phyloP scores from a whole-genome alignment of 2,329 filamentous ascomycete species.

The Celoporthe dispersa region DNA sequence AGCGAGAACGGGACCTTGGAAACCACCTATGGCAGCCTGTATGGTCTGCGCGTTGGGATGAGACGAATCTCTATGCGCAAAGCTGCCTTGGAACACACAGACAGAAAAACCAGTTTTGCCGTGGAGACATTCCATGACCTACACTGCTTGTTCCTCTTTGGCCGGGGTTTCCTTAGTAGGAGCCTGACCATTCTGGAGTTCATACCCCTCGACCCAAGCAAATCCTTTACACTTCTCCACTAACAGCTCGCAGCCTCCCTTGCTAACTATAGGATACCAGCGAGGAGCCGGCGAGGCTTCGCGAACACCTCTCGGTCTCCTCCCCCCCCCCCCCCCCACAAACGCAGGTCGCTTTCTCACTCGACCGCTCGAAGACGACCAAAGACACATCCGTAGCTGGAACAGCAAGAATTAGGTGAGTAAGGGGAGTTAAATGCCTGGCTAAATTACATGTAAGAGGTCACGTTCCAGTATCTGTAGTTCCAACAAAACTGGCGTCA shows the following conservation, averaged over 20 bases:
- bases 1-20: not conserved
- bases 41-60: not conserved
- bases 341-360: not conserved
- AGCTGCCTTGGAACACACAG: not conserved
- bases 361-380: not conserved
- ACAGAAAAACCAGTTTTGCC: constrained; percentile 8
- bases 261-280: not conserved
- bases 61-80: not conserved
- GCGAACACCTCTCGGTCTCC: not conserved
- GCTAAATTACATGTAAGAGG: too few species aligned
- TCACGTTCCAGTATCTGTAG: not conserved
- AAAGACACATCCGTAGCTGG: not conserved
- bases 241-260: not conserved
- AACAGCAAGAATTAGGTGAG: not conserved
- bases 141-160: not conserved
- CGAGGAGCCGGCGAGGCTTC: not conserved
- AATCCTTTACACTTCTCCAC: not conserved
- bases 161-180: not conserved
- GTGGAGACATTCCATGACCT: not conserved
- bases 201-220: not conserved
- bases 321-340: not conserved
- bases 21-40: not conserved
- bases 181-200: not conserved
- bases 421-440: not conserved
- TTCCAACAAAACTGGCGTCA: too few species aligned